Evolutionary conservation across 805 yeast species (phyloP).

Genomic region (Lipomyces yamanashiensis): DNA sequence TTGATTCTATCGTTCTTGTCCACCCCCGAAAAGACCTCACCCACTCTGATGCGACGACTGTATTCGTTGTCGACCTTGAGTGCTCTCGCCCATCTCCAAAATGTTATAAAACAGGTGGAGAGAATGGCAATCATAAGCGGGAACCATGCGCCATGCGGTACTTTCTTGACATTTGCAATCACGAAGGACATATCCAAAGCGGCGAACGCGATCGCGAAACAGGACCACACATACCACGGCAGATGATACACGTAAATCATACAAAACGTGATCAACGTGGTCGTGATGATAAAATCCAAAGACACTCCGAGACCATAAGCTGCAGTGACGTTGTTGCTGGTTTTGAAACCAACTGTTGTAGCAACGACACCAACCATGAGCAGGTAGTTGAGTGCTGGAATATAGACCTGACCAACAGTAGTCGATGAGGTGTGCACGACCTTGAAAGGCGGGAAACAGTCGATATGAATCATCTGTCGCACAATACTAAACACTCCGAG

Average conservation of each 20-base stretch:
- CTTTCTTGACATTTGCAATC: slow-evolving; percentile 56
- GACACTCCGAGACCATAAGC: slow-evolving; percentile 67
- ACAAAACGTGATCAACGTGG: slow-evolving; percentile 52
- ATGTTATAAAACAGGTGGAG: slow-evolving; percentile 47
- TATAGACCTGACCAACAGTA: slow-evolving; percentile 57
- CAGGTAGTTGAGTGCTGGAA: slow-evolving; percentile 56
- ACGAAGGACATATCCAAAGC: slow-evolving; percentile 56
- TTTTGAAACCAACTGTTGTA: slow-evolving; percentile 54
- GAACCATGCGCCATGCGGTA: slow-evolving; percentile 67
- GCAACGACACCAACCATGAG: slow-evolving; percentile 57
- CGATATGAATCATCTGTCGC: slow-evolving; percentile 57
- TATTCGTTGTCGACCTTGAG: slow-evolving; percentile 50
- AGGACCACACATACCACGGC: slow-evolving; percentile 46
- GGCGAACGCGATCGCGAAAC: slow-evolving; percentile 49
- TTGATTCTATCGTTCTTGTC: background rate
- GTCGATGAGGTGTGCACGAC: slow-evolving; percentile 53
- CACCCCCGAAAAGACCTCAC: slow-evolving; percentile 45
- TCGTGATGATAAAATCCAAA: slow-evolving; percentile 59
- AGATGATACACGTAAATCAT: slow-evolving; percentile 53
- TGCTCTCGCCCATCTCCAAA: slow-evolving; percentile 57
- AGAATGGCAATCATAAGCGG: slow-evolving; percentile 55
- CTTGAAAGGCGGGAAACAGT: slow-evolving; percentile 58
- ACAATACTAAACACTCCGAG: slow-evolving; percentile 59
- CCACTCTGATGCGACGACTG: slow-evolving; percentile 45
- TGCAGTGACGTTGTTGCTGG: slow-evolving; percentile 56